Percentiles rank a stretch among this genome's conserved stretches.
Conservation (phyloP, 1,284 basidiomycete genomes). For the Coniferiporia weirii region DNA sequence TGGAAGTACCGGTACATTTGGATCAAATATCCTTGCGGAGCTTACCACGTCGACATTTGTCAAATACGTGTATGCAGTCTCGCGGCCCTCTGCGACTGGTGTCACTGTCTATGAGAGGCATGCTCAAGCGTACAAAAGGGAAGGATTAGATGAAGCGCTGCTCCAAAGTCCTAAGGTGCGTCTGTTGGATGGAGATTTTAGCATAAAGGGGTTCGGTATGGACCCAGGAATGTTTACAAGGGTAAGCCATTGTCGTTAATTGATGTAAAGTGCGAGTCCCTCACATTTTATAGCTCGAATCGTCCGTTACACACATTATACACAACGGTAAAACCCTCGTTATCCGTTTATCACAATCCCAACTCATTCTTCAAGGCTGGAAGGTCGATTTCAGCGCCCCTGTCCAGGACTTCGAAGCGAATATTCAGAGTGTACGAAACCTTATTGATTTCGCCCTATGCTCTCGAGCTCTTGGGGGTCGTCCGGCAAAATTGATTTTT, state of each 20-base stretch:
- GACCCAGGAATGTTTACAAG: not conserved
- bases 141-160: conserved; percentile 19
- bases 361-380: conserved; percentile 31
- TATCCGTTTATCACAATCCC: not conserved
- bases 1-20: conserved; percentile 33
- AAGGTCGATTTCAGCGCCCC: conserved; percentile 37
- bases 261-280: not conserved
- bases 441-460: conserved; percentile 37
- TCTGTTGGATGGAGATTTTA: conserved; percentile 25
- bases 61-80: conserved; percentile 29
- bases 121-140: conserved; percentile 23
- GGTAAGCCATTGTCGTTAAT: not conserved
- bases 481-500: conserved; percentile 20
- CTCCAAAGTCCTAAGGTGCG: conserved; percentile 20
- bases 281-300: conserved; percentile 16
- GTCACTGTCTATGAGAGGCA: conserved; percentile 24
- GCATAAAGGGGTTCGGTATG: conserved; percentile 8
- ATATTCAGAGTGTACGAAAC: conserved; percentile 33
- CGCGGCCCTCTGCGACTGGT: conserved; percentile 24
- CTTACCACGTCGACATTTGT: conserved; percentile 24
- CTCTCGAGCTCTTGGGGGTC: conserved; percentile 20
- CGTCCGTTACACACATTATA: conserved; percentile 27
- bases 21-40: conserved; percentile 28
- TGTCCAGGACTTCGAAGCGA: conserved; percentile 31
- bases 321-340: conserved; percentile 28